A percentile compares a stretch with the other conserved stretches of the same genome.
These are phyloP conservation scores for Leccinellum rugosiceps DNA, from an alignment of 768 basidiomycete genomes.

Conservation along the genomic window DNA sequence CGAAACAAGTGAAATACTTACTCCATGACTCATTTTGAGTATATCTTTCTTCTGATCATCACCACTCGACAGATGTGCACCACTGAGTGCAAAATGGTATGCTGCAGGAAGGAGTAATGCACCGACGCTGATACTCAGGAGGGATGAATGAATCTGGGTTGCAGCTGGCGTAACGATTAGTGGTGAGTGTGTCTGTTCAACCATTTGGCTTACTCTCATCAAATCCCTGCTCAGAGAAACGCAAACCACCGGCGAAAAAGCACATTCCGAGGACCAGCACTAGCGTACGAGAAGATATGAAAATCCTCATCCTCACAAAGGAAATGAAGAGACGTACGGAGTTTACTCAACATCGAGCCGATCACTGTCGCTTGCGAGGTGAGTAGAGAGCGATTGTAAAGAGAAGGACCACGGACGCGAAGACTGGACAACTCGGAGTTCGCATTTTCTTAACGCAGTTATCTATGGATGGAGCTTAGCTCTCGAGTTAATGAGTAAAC, in stretches of 20 bases:
- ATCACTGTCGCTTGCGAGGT: conserved; percentile 49
- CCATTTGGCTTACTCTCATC: conserved; percentile 52
- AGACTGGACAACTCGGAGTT: conserved; percentile 79
- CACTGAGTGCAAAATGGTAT: conserved; percentile 57
- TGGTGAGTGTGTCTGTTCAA: not conserved
- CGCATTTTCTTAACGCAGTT: conserved; percentile 76
- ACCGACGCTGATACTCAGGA: conserved; percentile 76
- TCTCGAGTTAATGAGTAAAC: not conserved
- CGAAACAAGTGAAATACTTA: conserved; percentile 25
- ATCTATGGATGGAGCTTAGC: conserved; percentile 37
- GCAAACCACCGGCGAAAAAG: conserved; percentile 80
- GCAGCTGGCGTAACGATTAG: conserved; percentile 37
- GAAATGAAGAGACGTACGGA: conserved; percentile 39
- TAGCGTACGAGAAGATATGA: conserved; percentile 26
- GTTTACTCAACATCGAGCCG: conserved; percentile 80
- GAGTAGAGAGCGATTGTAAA: not conserved
- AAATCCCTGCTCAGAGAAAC: conserved; percentile 79
- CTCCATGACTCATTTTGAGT: conserved; percentile 50
- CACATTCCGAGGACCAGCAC: conserved; percentile 88
- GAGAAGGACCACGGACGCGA: conserved; percentile 47
- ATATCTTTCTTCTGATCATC: conserved; percentile 39
- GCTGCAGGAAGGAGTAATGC: conserved; percentile 78
- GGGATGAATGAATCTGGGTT: conserved; percentile 70
- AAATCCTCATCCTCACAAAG: not conserved
- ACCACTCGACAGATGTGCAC: conserved; percentile 16